Percentiles rank a stretch among this genome's conserved stretches.
Evolutionary conservation across 257 asterid species (phyloP).

Genomic region (Capsicum rhomboideum): DNA sequence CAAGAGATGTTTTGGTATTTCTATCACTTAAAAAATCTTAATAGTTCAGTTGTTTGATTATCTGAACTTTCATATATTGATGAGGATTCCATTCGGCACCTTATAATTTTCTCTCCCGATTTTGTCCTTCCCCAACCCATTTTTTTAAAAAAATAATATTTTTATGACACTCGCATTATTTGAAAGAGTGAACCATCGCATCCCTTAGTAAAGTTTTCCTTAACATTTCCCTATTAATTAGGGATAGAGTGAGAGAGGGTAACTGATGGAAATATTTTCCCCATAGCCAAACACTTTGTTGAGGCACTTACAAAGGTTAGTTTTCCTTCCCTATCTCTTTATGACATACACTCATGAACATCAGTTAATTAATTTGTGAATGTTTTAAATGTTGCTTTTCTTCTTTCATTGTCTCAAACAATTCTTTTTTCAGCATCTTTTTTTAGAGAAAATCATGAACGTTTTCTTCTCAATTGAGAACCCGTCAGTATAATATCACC

Average conservation of each 20-base stretch:
- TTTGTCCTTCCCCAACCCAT: too few species aligned
- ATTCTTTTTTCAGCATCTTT: too few species aligned
- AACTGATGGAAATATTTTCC: not conserved
- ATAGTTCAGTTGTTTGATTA: too few species aligned
- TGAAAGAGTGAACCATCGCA: not conserved
- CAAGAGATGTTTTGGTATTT: too few species aligned
- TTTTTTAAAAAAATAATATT: too few species aligned
- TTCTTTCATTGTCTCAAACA: too few species aligned
- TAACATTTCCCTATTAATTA: not conserved
- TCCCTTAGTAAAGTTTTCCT: not conserved
- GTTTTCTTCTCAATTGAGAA: not conserved
- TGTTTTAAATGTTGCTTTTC: not conserved
- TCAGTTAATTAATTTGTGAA: not conserved
- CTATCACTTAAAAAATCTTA: too few species aligned
- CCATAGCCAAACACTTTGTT: not conserved
- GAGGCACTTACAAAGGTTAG: not conserved
- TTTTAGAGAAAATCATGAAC: not conserved
- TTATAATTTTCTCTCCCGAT: too few species aligned
- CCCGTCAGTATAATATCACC: not conserved
- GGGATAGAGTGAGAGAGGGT: not conserved
- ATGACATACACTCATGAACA: not conserved
- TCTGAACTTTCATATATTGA: too few species aligned
- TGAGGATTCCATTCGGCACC: too few species aligned
- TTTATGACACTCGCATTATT: not conserved
- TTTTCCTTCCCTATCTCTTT: not conserved